A percentile compares a stretch with the other conserved stretches of the same genome.
Evolutionary conservation across 1,284 basidiomycete species (phyloP).

Genomic region (Nidula niveotomentosa): DNA sequence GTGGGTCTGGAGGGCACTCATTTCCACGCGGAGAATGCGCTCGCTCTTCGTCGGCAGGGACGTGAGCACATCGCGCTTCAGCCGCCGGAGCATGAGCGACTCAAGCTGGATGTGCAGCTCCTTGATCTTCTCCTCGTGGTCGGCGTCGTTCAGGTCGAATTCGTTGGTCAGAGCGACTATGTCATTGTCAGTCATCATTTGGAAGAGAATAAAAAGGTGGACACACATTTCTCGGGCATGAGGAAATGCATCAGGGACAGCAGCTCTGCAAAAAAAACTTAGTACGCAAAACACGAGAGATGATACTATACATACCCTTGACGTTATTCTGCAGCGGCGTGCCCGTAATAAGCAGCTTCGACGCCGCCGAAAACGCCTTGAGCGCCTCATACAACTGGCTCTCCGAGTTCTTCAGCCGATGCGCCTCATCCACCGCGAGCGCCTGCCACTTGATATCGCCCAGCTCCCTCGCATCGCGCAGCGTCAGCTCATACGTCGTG

Average conservation of each 20-base stretch:
- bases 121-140: slow-evolving; percentile 95
- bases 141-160: slow-evolving; percentile 91
- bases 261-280: slow-evolving; percentile 60
- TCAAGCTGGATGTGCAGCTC: slow-evolving; percentile 93
- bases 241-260: slow-evolving; percentile 98
- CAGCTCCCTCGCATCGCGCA: slow-evolving; percentile 90
- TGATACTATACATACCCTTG: slow-evolving; percentile 65
- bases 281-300: slow-evolving; percentile 4
- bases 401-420: slow-evolving; percentile 97
- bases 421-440: slow-evolving; percentile 96
- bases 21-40: slow-evolving; percentile 96
- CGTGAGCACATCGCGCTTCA: slow-evolving; percentile 98
- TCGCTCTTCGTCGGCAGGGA: slow-evolving; percentile 98
- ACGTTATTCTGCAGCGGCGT: slow-evolving; percentile 99
- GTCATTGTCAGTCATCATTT: not conserved
- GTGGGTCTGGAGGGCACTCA: slow-evolving; percentile 96
- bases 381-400: slow-evolving; percentile 97
- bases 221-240: slow-evolving; percentile 95
- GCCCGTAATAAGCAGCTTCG: slow-evolving; percentile 96
- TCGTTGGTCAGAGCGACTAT: slow-evolving; percentile 85
- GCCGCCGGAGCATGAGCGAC: slow-evolving; percentile 91
- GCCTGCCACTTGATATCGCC: slow-evolving; percentile 97
- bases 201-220: slow-evolving; percentile 1
- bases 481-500: slow-evolving; percentile 96
- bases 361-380: slow-evolving; percentile 85